A percentile compares a stretch with the other conserved stretches of the same genome.
phyloP scores from a whole-genome alignment of 768 basidiomycete species.

The Cystofilobasidium ferigula region DNA sequence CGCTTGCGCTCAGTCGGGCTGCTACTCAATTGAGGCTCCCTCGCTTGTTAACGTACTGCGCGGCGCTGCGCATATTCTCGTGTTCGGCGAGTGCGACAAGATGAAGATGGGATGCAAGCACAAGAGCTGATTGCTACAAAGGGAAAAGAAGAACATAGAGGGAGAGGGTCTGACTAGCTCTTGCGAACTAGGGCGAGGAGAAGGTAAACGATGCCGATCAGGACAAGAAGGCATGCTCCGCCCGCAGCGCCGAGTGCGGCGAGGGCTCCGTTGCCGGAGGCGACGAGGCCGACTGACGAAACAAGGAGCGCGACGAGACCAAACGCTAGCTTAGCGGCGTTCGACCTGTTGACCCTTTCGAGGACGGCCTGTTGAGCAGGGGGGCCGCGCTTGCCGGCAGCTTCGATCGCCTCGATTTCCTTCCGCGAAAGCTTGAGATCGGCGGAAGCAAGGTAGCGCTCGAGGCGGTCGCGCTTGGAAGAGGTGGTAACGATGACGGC shows the following conservation, averaged over 20 bases:
- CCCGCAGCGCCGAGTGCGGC: not conserved
- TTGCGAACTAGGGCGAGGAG: not conserved
- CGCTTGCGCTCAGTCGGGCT: not conserved
- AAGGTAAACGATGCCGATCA: not conserved
- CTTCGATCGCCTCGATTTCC: conserved; percentile 37
- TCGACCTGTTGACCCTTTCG: not conserved
- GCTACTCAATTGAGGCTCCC: not conserved
- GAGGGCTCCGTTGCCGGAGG: not conserved
- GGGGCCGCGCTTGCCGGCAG: conserved; percentile 35
- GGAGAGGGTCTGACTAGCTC: no score
- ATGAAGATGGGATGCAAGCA: no score
- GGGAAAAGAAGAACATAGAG: no score
- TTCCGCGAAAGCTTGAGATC: conserved; percentile 45
- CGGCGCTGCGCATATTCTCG: no score
- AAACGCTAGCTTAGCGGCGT: not conserved
- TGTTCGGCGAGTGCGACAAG: no score
- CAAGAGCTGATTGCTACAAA: no score
- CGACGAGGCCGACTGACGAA: not conserved
- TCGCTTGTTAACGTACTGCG: no score
- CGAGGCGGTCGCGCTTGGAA: conserved; percentile 49
- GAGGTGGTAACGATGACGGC: conserved; percentile 38
- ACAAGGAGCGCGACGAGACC: not conserved
- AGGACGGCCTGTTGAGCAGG: not conserved
- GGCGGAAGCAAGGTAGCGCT: conserved; percentile 57
- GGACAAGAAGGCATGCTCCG: no score